phyloP scores from a whole-genome alignment of 139 green algal genomes.

The Tetradesmus lagerheimii region DNA sequence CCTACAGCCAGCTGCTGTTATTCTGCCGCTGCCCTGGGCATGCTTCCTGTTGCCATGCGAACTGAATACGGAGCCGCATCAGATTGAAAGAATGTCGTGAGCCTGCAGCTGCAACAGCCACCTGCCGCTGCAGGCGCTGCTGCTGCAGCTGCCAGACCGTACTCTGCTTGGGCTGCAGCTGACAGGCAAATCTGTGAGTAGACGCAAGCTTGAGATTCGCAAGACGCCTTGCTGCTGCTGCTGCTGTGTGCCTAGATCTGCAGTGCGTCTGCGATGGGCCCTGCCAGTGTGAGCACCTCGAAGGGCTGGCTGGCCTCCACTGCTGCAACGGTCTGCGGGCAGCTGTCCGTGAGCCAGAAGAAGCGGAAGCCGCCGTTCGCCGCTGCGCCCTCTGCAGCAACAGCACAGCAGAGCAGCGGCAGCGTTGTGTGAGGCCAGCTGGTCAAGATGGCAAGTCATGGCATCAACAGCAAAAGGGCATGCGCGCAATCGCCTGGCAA shows the following conservation, averaged over 20 bases:
- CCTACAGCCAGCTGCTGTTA: not conserved
- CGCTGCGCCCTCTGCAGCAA: conserved; percentile 34
- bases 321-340: conserved; percentile 82
- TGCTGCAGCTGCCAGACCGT: not conserved
- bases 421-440: not conserved
- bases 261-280: conserved; percentile 90
- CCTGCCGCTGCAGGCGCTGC: not conserved
- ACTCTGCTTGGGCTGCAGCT: not conserved
- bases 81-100: not conserved
- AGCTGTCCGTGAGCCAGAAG: conserved; percentile 98
- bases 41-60: not conserved
- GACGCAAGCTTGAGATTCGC: no score
- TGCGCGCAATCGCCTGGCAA: no score
- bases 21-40: not conserved
- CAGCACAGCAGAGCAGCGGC: not conserved
- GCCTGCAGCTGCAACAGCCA: not conserved
- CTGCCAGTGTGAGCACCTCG: conserved; percentile 92
- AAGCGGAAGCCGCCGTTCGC: conserved; percentile 80
- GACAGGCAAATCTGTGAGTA: not conserved
- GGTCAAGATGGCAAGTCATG: not conserved
- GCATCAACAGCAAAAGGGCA: not conserved
- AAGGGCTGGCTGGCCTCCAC: conserved; percentile 86
- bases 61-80: not conserved
- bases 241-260: conserved; percentile 81
- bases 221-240: not conserved